Evolutionary conservation across 305 asterid genomes (phyloP), one percentile per base, ranked within the genome.

Genomic region (Solanum hybrid): DNA sequence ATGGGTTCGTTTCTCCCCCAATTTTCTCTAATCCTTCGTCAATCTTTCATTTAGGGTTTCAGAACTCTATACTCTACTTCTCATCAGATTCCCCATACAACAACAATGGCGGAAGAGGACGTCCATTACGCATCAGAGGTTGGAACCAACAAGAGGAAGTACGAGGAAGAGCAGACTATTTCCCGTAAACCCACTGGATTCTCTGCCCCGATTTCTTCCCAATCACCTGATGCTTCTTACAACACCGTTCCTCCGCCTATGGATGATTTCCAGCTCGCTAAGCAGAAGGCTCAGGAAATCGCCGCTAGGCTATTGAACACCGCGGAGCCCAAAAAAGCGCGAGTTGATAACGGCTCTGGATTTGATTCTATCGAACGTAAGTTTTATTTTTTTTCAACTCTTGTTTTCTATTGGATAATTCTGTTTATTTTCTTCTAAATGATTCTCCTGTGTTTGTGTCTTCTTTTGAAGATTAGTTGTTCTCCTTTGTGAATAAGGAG

Each of bases 251-350:
- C 98, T 13, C 96, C 96, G 15, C 97, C 97, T 4, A 78, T 93
- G 94, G 94, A 82, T 92, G 98, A 96, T 90, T 94, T 96, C 89
- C 95, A 96, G 95, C 79, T 92, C 85, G 98, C 98, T 38, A 96
- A 96, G 81, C 98, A 93, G 91, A 96, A 93, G 91, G 98, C 97
- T 40, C 98, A 94, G 89, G 95, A 94, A 91, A 95, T 96, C 72
- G 98, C 98, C 3, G 94, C 95, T 27, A 92, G 96, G 90, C 92
- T 96, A 13, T 85, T 96, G 91, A 94, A 86, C 77, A 92, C 45
- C 88, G 91, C 93, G 3, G 98, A 95, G 77, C 95, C 97, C 22
- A 90, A 91, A 45, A 95, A 96, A 40, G 92, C 97, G 26, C 91
- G 95, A 51, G 91, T 93, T 80, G 97, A 94, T 90, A 96, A 94